A percentile compares a stretch with the other conserved stretches of the same genome.
Conservation (phyloP, 2,329 filamentous ascomycete species). For the Fusarium nanum region DNA sequence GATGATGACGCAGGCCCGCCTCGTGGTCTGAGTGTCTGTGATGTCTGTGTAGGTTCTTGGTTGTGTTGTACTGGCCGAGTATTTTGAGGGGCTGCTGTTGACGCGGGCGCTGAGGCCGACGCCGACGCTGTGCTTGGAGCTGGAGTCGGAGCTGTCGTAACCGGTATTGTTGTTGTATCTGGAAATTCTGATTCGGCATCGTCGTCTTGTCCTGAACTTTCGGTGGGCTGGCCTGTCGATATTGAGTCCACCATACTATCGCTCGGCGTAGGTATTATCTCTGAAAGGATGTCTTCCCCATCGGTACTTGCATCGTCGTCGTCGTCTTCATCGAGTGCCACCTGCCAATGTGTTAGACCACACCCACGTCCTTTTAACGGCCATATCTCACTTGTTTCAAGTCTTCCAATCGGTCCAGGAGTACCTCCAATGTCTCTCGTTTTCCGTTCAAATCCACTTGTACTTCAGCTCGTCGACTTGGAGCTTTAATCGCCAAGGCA, state of each 20-base stretch:
- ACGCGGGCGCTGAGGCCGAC: slow-evolving; percentile 19
- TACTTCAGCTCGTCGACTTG: slow-evolving; percentile 67
- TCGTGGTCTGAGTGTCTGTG: slow-evolving; percentile 52
- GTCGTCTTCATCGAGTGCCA: slow-evolving; percentile 52
- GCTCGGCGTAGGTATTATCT: slow-evolving; percentile 66
- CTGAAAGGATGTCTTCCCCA: slow-evolving; percentile 67
- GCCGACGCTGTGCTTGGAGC: slow-evolving; percentile 24
- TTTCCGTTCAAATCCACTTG: slow-evolving; percentile 74
- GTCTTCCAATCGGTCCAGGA: slow-evolving; percentile 75
- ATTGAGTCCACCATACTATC: slow-evolving; percentile 60
- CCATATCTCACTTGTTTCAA: slow-evolving; percentile 66
- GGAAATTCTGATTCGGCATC: slow-evolving; percentile 59
- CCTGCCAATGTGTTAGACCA: slow-evolving; percentile 42
- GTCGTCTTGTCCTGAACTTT: slow-evolving; percentile 40
- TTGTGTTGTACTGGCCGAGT: slow-evolving; percentile 17
- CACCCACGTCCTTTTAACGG: not conserved
- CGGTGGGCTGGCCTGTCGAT: slow-evolving; percentile 45
- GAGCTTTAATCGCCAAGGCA: slow-evolving; percentile 67
- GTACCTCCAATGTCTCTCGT: slow-evolving; percentile 72
- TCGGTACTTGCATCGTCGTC: slow-evolving; percentile 60
- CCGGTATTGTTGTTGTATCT: slow-evolving; percentile 51
- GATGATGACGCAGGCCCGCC: slow-evolving; percentile 38
- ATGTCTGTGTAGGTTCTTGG: slow-evolving; percentile 49
- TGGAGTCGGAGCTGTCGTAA: slow-evolving; percentile 9
- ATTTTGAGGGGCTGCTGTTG: slow-evolving; percentile 24